Conservation (phyloP, 441 rosid genomes). For the Adansonia grandidieri region DNA sequence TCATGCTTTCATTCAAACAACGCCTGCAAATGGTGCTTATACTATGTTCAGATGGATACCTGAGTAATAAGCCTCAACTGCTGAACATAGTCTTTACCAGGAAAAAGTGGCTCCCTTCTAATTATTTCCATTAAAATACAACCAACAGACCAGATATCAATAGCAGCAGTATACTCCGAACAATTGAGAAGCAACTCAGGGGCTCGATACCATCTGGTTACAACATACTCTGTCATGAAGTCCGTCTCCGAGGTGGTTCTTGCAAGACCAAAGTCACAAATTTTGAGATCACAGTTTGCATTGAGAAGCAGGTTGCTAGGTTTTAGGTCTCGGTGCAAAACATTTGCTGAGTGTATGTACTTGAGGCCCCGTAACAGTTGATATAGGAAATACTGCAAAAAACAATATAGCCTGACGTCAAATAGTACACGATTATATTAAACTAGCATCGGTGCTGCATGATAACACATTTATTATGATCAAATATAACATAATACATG, state of each 20-base stretch:
- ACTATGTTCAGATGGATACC: constrained; percentile 37
- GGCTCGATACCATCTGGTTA: constrained; percentile 72
- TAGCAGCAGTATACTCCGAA: constrained; percentile 73
- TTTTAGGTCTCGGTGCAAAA: constrained; percentile 72
- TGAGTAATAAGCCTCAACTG: constrained; percentile 69
- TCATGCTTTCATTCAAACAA: constrained; percentile 6
- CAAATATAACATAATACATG: background rate
- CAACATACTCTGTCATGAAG: constrained; percentile 76
- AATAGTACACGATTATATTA: background rate
- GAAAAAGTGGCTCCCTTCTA: constrained; percentile 61
- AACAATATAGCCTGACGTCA: constrained; percentile 1
- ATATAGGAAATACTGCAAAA: constrained; percentile 63
- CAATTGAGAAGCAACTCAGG: constrained; percentile 75
- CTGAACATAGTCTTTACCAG: constrained; percentile 75
- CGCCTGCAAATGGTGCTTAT: background rate
- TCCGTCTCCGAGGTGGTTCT: constrained; percentile 72
- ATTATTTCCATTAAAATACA: constrained; percentile 72
- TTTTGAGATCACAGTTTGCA: constrained; percentile 67
- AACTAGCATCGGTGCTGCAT: background rate
- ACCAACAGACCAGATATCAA: constrained; percentile 80
- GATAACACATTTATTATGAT: background rate
- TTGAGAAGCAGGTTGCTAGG: constrained; percentile 75
- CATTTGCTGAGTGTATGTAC: constrained; percentile 77
- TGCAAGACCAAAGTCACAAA: constrained; percentile 76
- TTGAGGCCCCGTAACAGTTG: constrained; percentile 68